Evolutionary conservation across 768 basidiomycete genomes (phyloP), one percentile per base, ranked within the genome.

Genomic region (Psilocybe sp.): DNA sequence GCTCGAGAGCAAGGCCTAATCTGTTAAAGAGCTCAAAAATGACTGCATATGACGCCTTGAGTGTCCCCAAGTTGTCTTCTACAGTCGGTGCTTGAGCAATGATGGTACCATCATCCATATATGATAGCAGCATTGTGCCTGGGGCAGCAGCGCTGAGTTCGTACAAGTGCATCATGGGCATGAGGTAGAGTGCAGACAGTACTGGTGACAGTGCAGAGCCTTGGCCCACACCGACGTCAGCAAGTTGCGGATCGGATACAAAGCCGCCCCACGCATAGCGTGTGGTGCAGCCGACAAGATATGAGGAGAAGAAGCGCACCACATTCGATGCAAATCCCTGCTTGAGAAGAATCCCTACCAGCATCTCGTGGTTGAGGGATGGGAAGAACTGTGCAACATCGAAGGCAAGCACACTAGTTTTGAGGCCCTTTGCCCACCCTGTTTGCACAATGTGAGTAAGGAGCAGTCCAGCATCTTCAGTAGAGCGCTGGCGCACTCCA

Each of bases 401-500:
- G 23, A 45, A 45, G 1, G 44, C 44, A 1, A 46, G 15, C 15
- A 37, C 49, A 32, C 53, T 55, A 2, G 50, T 57, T 34, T 57
- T 53, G 13, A 54, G 47, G 1, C 47, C 47, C n/a, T 48, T 51
- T 9, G 53, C 52, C 61, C 59, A 62, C n/a, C 55, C 56, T 1
- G 52, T 34, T 10, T 45, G 46, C 10, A 60, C 51, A 1, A 57
- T 28, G 46, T 63, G 59, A 1, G 53, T 59, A 1, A 62, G 49
- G 40, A 46, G 50, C 5, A 59, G 33, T 0, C 61, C 56, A 15
- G 57, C 50, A 31, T 63, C 57, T 32, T 57, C 46, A 35, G 61
- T 63, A 37, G 57, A 63, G 5, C 51, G 33, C 34, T 60, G 55
- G 0, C 46, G 43, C 1, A 51, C 18, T 0, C 50, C 50, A 0